A percentile compares a stretch with the other conserved stretches of the same genome.
phyloP scores from a whole-genome alignment of 208 protist species.

The Leishmania lainsoni region DNA sequence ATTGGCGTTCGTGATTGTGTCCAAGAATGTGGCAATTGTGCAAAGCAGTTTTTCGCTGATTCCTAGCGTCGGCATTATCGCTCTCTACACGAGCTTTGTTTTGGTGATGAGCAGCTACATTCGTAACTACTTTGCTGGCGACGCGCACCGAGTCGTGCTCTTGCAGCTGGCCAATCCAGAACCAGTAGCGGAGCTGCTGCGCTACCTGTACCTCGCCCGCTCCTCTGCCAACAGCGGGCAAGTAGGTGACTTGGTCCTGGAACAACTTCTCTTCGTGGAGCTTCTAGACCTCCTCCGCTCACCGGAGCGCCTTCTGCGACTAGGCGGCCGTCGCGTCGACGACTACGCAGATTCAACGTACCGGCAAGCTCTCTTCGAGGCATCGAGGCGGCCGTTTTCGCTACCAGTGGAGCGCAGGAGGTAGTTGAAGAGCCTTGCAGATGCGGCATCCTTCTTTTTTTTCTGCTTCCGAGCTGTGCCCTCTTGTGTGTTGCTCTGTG shows the following conservation, averaged over 20 bases:
- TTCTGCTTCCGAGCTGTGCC: neutral
- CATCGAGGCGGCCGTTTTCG: constrained; percentile 40
- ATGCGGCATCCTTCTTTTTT: constrained; percentile 3
- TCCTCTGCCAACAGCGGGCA: constrained; percentile 52
- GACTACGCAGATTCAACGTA: constrained; percentile 44
- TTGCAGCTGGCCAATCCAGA: constrained; percentile 61
- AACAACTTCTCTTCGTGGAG: constrained; percentile 77
- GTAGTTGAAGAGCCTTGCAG: neutral
- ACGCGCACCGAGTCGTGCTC: constrained; percentile 51
- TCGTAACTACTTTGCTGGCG: constrained; percentile 50
- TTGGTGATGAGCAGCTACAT: constrained; percentile 65
- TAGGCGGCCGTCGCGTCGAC: constrained; percentile 55
- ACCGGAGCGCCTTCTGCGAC: constrained; percentile 42
- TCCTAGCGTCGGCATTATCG: constrained; percentile 66
- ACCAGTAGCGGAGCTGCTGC: constrained; percentile 53
- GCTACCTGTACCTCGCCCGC: constrained; percentile 59
- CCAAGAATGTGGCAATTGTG: constrained; percentile 38
- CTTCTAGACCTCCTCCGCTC: constrained; percentile 70
- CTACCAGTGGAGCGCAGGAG: neutral
- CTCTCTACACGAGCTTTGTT: constrained; percentile 83
- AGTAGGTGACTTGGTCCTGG: constrained; percentile 45
- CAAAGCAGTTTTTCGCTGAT: constrained; percentile 49
- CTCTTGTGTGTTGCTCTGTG: constrained; percentile 15
- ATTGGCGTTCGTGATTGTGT: constrained; percentile 38
- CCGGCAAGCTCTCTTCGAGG: constrained; percentile 28